Percentiles rank a stretch among this genome's conserved stretches.
These are phyloP conservation scores for Berkeleyomyces rouxiae DNA, from an alignment of 2,329 filamentous ascomycete genomes.

Conservation along the genomic window DNA sequence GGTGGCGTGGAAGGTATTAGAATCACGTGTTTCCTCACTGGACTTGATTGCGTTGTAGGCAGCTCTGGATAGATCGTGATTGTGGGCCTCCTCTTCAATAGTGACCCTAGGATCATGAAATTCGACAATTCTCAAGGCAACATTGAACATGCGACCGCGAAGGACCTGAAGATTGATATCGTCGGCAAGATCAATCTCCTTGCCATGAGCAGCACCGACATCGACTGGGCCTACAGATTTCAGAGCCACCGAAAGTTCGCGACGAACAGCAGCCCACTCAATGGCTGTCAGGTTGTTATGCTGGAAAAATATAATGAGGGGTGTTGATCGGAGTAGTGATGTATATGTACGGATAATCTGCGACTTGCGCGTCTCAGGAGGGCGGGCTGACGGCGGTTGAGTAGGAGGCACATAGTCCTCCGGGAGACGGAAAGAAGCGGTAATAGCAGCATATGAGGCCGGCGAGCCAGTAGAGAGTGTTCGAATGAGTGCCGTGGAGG, in stretches of 20 bases:
- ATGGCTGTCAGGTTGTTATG: constrained; percentile 52
- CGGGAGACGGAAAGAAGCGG: constrained; percentile 22
- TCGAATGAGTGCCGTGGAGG: background rate
- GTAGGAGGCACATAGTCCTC: constrained; percentile 42
- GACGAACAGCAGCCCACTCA: constrained; percentile 35
- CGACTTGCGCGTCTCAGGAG: constrained; percentile 72
- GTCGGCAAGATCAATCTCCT: constrained; percentile 34
- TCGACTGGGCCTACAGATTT: constrained; percentile 20
- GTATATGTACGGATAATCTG: constrained; percentile 78
- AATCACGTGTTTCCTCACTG: constrained; percentile 20
- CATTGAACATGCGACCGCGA: constrained; percentile 75
- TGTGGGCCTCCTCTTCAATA: constrained; percentile 18
- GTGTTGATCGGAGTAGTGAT: constrained; percentile 69
- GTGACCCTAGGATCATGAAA: constrained; percentile 46
- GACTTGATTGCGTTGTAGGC: constrained; percentile 34
- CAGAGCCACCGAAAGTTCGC: constrained; percentile 29
- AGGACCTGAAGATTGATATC: constrained; percentile 65
- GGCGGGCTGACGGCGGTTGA: constrained; percentile 77
- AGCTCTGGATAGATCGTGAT: constrained; percentile 36
- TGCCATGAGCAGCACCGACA: constrained; percentile 19
- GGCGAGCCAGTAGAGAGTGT: constrained; percentile 1
- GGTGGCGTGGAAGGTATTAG: constrained; percentile 31
- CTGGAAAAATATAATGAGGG: constrained; percentile 70
- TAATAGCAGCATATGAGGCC: constrained; percentile 18
- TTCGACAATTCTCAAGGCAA: constrained; percentile 72